A percentile compares a stretch with the other conserved stretches of the same genome.
Evolutionary conservation across 129 eudicot species (phyloP).

Genomic region (Lactuca saligna): DNA sequence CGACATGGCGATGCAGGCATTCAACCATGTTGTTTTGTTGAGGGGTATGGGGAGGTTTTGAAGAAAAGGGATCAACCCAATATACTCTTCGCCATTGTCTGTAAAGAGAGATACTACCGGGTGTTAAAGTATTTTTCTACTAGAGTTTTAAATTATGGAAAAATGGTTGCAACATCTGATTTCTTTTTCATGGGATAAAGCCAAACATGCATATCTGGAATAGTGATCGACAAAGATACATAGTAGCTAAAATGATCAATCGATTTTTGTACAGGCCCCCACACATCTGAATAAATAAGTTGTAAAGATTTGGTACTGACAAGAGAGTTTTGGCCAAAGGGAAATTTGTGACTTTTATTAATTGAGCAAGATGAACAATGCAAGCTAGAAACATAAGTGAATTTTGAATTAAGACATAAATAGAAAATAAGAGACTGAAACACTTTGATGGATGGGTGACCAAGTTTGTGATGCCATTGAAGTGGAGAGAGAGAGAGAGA

Average conservation of each 20-base stretch:
- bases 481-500: neutral
- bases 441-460: slow-evolving; percentile 6
- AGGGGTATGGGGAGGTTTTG: neutral
- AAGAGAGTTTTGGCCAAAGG: neutral
- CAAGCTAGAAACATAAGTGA: neutral
- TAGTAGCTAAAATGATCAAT: slow-evolving; percentile 7
- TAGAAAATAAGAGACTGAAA: neutral
- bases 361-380: no score
- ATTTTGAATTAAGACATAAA: neutral
- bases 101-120: no score
- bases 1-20: neutral
- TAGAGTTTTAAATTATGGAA: no score
- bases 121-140: no score
- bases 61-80: no score
- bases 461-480: slow-evolving; percentile 4
- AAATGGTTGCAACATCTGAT: no score
- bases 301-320: neutral
- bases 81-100: no score
- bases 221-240: slow-evolving; percentile 1
- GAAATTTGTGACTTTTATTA: slow-evolving; percentile 1
- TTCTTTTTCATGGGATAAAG: slow-evolving; percentile 1
- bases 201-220: neutral
- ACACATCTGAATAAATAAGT: neutral
- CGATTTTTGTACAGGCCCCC: neutral
- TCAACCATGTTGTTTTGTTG: neutral